phyloP scores from a whole-genome alignment of 495 filamentous ascomycete genomes.

The Hypomontagnella monticulosa region DNA sequence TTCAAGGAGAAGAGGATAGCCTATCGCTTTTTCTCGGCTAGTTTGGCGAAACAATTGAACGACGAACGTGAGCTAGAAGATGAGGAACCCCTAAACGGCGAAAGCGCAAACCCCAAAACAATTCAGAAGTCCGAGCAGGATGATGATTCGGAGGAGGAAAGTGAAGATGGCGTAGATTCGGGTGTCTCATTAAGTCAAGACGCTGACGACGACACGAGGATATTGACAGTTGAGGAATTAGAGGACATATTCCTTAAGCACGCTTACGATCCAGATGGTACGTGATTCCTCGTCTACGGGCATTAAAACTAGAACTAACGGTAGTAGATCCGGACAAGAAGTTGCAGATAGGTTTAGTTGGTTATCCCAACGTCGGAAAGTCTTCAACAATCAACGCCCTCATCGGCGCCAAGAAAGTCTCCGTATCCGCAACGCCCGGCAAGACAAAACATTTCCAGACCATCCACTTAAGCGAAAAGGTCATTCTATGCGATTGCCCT shows the following conservation, averaged over 20 bases:
- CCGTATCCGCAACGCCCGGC: constrained; percentile 94
- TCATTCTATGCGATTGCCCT: constrained; percentile 97
- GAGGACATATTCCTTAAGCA: constrained; percentile 87
- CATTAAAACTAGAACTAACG: constrained; percentile 18
- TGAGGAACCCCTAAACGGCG: constrained; percentile 47
- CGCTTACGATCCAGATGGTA: constrained; percentile 67
- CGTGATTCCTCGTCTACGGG: neutral
- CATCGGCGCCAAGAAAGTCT: constrained; percentile 97
- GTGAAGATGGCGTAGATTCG: constrained; percentile 52
- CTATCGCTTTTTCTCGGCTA: constrained; percentile 96
- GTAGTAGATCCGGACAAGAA: constrained; percentile 65
- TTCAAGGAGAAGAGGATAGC: constrained; percentile 83
- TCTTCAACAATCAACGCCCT: constrained; percentile 99
- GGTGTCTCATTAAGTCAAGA: constrained; percentile 47
- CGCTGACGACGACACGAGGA: constrained; percentile 72
- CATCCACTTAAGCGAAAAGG: constrained; percentile 86
- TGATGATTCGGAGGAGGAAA: constrained; percentile 41
- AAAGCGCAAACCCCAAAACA: constrained; percentile 47
- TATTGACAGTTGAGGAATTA: constrained; percentile 90
- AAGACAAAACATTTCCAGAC: constrained; percentile 99
- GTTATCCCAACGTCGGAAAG: constrained; percentile 99
- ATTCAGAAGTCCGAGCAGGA: constrained; percentile 28
- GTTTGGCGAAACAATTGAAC: constrained; percentile 86
- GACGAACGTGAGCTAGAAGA: constrained; percentile 66
- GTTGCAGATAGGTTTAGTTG: constrained; percentile 90